Base-by-base conservation (phyloP, 2,329 filamentous ascomycete genomes). In the Alternaria rosae region DNA sequence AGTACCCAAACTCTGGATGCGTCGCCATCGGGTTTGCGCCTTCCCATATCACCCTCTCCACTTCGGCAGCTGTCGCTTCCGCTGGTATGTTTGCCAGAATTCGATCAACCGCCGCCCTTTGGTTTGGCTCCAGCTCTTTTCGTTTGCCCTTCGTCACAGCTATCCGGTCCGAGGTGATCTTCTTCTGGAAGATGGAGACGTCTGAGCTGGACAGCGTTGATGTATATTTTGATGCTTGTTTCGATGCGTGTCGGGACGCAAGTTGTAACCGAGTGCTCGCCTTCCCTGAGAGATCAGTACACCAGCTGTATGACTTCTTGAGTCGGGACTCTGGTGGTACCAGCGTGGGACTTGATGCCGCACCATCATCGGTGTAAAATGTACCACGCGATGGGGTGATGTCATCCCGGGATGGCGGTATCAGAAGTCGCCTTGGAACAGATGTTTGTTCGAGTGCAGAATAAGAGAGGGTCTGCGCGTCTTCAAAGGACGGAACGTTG, bases 41-140 rank as follows among this genome's bases (percentile, higher is more conserved):
- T 61, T 75, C 69, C 66, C 69, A 73, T 1, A 78, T 62, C 4
- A 76, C 65, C 17, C 68, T 67, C 57, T 76, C 74, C n/a, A 76
- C 70, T 30, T 73, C 70, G 2, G 45, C 55, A 3, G 64, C 50
- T 7, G 73, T 72, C 10, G 67, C 70, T n/a, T 70, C 67, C 1
- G 64, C 45, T 1, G 70, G 67, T 4, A 77, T 69, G 30, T 75
- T 73, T 17, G 69, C 66, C 2, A 78, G 62, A 2, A 73, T 73
- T 4, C 74, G 72, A 54, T 78, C 75, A 2, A 77, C 64, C 1
- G 70, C 74, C 5, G 71, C 60, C 28, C 69, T 64, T 26, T 75
- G 70, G n/a, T 68, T 67, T 6, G 67, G 54, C 20, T 68, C 67
- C 4, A 76, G 55, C 10, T 71, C 62, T 41, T 71, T 70, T 8